phyloP scores from a whole-genome alignment of 1,284 basidiomycete genomes.

The Ganoderma boninense region DNA sequence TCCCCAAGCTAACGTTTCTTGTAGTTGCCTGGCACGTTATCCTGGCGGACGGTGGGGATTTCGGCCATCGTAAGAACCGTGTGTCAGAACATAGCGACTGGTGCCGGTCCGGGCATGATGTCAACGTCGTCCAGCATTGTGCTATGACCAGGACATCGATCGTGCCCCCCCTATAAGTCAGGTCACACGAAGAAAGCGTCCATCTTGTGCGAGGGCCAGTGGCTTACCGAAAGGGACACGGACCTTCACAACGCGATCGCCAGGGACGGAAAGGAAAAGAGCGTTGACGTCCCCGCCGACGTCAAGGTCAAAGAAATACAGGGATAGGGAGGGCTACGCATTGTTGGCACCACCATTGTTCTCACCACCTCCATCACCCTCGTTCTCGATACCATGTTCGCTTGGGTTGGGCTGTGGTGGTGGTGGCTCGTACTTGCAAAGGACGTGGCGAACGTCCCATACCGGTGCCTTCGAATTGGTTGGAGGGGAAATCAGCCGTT shows the following conservation, averaged over 20 bases:
- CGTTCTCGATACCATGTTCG: slow-evolving; percentile 18
- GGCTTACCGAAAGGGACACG: slow-evolving; percentile 11
- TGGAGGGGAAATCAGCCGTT: slow-evolving; percentile 51
- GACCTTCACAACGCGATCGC: slow-evolving; percentile 6
- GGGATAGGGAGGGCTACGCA: slow-evolving; percentile 5
- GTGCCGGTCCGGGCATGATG: neutral
- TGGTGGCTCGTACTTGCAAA: slow-evolving; percentile 49
- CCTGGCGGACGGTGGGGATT: neutral
- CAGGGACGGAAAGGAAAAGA: neutral
- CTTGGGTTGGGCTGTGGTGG: slow-evolving; percentile 18
- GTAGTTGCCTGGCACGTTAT: neutral
- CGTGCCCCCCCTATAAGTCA: slow-evolving; percentile 13
- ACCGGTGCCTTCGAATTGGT: slow-evolving; percentile 35
- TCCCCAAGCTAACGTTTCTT: neutral
- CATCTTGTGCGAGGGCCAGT: neutral
- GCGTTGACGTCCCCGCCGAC: neutral
- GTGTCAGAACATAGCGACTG: neutral
- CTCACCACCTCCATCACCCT: slow-evolving; percentile 15
- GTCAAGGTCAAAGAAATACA: neutral
- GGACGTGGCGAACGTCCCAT: slow-evolving; percentile 65
- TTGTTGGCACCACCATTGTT: slow-evolving; percentile 8
- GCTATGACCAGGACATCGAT: neutral
- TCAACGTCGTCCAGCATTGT: neutral
- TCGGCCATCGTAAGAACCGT: neutral
- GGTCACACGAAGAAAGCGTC: neutral